Base-by-base conservation (phyloP, 306 rosid genomes). In the Citrullus amarus region DNA sequence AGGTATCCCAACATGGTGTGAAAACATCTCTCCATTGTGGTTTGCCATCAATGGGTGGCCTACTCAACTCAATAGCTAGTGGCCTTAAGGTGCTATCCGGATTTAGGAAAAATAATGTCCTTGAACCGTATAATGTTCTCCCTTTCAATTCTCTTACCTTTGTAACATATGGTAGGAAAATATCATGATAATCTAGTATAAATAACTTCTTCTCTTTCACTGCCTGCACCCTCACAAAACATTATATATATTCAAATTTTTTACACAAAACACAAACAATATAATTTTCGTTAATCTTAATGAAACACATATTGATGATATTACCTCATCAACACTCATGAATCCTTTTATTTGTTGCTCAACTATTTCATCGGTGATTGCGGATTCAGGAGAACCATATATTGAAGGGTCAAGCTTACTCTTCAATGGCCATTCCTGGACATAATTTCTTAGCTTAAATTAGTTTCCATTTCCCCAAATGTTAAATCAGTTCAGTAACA, bases 371-470 rank as follows among this genome's bases (percentile, higher is more conserved):
- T 87, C 65, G 41, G 95, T 88, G 67, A 93, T 91, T 54, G 84
- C 90, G 17, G 95, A 91, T 83, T 91, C 92, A 22, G 85, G 78
- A 0, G 97, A 92, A 8, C 98, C 97, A 84, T 88, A 93, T 34
- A 91, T 43, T 3, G 77, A 16, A 0, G 97, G 96, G 43, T 93
- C 92, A 18, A 91, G 85, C 62, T 84, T 77, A 85, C 98, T 93
- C 79, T 85, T 89, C 85, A 93, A 17, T 72, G 98, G 98, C 98
- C 98, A 93, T 86, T 93, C 93, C 98, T 90, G 62, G 67, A 79
- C 2, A 25, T 2, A 59, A 22, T 59, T 59, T 59, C 10, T 43
- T 43, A 6, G 46, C 46, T 6, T 43, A 6, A 25, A 43, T 43
- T 43, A 43, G 46, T 39, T 39, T 39, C 8, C 44, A 39, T 39